Conservation (phyloP, 352 stramenopile species). For the Phytopythium ostracodes region DNA sequence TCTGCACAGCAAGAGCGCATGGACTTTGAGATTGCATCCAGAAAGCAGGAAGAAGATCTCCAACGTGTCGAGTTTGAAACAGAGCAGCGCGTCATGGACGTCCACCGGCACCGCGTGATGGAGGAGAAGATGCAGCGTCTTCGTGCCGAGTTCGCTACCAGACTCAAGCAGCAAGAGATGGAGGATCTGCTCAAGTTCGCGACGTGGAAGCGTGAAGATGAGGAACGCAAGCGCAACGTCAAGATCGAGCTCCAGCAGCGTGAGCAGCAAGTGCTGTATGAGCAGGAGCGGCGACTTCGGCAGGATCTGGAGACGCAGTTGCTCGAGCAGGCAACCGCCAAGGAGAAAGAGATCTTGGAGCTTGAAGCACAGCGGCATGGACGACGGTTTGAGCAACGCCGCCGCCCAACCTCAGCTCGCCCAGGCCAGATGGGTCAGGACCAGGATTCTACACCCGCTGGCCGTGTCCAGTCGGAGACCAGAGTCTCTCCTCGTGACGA, state of each 20-base stretch:
- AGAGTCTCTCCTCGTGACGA: neutral
- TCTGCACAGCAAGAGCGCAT: slow-evolving; percentile 53
- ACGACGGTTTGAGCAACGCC: slow-evolving; percentile 23
- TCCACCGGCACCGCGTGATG: slow-evolving; percentile 58
- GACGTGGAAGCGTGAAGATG: slow-evolving; percentile 69
- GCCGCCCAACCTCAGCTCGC: neutral
- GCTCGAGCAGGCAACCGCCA: slow-evolving; percentile 29
- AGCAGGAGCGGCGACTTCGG: slow-evolving; percentile 51
- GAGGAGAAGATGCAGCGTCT: slow-evolving; percentile 64
- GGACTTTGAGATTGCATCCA: slow-evolving; percentile 66
- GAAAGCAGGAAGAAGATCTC: slow-evolving; percentile 73
- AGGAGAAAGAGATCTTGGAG: slow-evolving; percentile 44
- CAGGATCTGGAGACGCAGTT: slow-evolving; percentile 50
- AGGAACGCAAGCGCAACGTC: slow-evolving; percentile 30
- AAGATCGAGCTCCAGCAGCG: slow-evolving; percentile 29
- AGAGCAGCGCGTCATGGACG: slow-evolving; percentile 49
- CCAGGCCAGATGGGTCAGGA: neutral
- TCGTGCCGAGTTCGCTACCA: slow-evolving; percentile 65
- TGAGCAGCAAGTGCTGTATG: slow-evolving; percentile 39
- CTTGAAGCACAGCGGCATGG: slow-evolving; percentile 28
- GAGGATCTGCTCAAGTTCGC: slow-evolving; percentile 67
- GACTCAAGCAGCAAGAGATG: slow-evolving; percentile 68
- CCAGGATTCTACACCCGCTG: neutral
- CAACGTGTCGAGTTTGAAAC: slow-evolving; percentile 69
- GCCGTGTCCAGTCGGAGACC: neutral